These are phyloP conservation scores for Gossypium rotundifolium DNA, from an alignment of 345 rosid species.

Conservation along the genomic window DNA sequence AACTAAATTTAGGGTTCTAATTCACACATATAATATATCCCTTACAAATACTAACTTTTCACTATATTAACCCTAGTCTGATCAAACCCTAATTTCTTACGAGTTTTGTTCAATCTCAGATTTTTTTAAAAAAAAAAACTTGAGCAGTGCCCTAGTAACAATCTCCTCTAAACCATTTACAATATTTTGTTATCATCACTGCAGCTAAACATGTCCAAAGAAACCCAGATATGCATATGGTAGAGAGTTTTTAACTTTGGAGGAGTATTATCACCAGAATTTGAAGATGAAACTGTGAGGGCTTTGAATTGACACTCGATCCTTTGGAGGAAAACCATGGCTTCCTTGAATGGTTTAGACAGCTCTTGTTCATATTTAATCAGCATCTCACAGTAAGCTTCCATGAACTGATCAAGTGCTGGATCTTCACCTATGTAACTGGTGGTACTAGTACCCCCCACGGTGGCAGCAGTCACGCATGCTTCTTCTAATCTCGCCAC, in stretches of 20 bases:
- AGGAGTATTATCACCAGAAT: slow-evolving; percentile 42
- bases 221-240: slow-evolving; percentile 23
- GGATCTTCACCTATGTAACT: slow-evolving; percentile 80
- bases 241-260: neutral
- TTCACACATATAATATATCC: neutral
- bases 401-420: slow-evolving; percentile 97
- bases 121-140: neutral
- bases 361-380: slow-evolving; percentile 92
- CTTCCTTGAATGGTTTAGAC: slow-evolving; percentile 91
- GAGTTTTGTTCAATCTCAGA: neutral
- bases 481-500: slow-evolving; percentile 77
- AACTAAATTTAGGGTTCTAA: too few species aligned
- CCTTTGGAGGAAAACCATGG: slow-evolving; percentile 77
- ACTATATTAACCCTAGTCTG: neutral
- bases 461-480: slow-evolving; percentile 54
- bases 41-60: neutral
- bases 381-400: slow-evolving; percentile 98
- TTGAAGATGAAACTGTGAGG: slow-evolving; percentile 47
- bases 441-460: slow-evolving; percentile 33
- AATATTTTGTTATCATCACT: neutral
- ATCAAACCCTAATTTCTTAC: neutral
- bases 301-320: slow-evolving; percentile 87
- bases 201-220: neutral
- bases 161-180: neutral
- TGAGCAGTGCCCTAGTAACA: neutral